phyloP scores from a whole-genome alignment of 148 eudicot species.

The Vaccinium corymbosum region DNA sequence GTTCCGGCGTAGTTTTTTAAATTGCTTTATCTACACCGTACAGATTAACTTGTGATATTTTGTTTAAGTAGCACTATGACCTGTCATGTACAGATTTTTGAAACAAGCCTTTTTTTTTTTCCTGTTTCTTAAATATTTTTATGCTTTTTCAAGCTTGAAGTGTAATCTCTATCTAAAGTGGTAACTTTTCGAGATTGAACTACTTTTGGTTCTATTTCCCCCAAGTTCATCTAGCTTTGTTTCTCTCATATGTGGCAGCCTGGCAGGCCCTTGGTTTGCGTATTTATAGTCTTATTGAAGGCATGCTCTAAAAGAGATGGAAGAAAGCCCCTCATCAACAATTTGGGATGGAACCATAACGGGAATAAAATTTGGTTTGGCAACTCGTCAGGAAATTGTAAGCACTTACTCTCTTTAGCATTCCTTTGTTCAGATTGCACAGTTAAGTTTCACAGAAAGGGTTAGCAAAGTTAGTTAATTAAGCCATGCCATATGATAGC shows the following conservation, averaged over 20 bases:
- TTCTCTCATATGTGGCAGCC: background rate
- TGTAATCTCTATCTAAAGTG: background rate
- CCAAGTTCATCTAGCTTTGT: background rate
- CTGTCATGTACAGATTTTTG: no score
- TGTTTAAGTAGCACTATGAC: background rate
- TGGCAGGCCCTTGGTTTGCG: background rate
- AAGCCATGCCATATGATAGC: background rate
- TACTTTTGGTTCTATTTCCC: background rate
- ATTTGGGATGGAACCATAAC: conserved; percentile 48
- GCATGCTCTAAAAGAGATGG: conserved; percentile 9
- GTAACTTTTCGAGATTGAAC: background rate
- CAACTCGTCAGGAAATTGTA: conserved; percentile 21
- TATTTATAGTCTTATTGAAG: background rate
- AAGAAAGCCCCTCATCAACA: conserved; percentile 17
- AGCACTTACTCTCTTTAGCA: background rate
- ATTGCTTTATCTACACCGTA: background rate
- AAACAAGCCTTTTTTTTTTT: background rate
- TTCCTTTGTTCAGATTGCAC: background rate
- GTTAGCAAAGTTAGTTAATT: background rate
- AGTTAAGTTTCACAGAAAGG: background rate
- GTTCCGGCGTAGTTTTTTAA: background rate
- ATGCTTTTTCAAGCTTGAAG: background rate
- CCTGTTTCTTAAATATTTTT: background rate
- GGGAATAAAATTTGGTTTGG: conserved; percentile 39
- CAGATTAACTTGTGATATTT: no score